A percentile compares a stretch with the other conserved stretches of the same genome.
These are phyloP conservation scores for Aspergillus fumigatiaffinis DNA, from an alignment of 2,329 filamentous ascomycete genomes.

Conservation along the genomic window DNA sequence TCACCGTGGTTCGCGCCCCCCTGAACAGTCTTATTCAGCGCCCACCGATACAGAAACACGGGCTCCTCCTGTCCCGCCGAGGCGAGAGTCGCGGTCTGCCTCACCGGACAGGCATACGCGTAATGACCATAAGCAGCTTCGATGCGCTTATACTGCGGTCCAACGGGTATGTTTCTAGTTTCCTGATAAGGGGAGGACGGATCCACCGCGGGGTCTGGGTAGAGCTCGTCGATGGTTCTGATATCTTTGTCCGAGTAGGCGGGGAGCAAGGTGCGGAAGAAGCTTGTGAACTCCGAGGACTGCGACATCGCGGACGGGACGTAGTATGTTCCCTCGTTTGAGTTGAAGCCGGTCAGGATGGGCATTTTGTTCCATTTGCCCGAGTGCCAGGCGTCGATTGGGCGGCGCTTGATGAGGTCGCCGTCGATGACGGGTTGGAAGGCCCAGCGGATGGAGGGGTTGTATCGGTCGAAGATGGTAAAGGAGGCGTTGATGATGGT, in stretches of 20 bases:
- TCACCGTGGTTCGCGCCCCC: slow-evolving; percentile 48
- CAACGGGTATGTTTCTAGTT: slow-evolving; percentile 31
- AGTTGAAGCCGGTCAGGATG: slow-evolving; percentile 66
- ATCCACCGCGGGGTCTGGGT: slow-evolving; percentile 54
- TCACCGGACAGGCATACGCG: slow-evolving; percentile 47
- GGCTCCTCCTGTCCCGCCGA: slow-evolving; percentile 30
- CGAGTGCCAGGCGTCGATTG: slow-evolving; percentile 57
- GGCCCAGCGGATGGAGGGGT: slow-evolving; percentile 49
- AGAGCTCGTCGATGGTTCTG: slow-evolving; percentile 53
- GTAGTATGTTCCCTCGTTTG: slow-evolving; percentile 65
- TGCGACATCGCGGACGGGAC: slow-evolving; percentile 50
- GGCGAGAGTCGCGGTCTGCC: slow-evolving; percentile 43
- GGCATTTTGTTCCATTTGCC: slow-evolving; percentile 54
- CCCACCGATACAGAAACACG: slow-evolving; percentile 55
- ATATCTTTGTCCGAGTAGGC: slow-evolving; percentile 52
- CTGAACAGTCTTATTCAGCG: slow-evolving; percentile 42
- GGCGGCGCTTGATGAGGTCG: slow-evolving; percentile 54
- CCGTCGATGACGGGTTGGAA: slow-evolving; percentile 69
- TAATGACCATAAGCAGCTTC: slow-evolving; percentile 49
- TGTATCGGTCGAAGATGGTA: slow-evolving; percentile 44
- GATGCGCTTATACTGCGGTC: slow-evolving; percentile 50
- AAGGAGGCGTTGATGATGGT: slow-evolving; percentile 39
- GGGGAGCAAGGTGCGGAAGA: slow-evolving; percentile 62
- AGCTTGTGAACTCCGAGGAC: slow-evolving; percentile 52
- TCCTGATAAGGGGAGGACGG: slow-evolving; percentile 25